These are phyloP conservation scores for Globisporangium spiculum DNA, from an alignment of 352 stramenopile species.

Conservation along the genomic window DNA sequence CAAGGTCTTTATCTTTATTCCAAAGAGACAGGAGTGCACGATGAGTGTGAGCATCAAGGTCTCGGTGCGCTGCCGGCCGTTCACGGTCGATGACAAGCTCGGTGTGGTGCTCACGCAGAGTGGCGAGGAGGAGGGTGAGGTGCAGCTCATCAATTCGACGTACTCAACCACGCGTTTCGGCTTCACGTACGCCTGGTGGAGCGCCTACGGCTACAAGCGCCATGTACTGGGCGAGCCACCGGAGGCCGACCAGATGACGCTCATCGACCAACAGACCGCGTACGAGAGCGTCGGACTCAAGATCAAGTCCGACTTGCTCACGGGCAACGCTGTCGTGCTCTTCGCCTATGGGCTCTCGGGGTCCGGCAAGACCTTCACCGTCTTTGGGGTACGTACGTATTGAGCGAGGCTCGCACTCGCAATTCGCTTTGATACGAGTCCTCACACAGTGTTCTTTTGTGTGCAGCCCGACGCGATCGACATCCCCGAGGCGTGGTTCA, in stretches of 20 bases:
- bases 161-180: slow-evolving; percentile 92
- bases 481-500: slow-evolving; percentile 93
- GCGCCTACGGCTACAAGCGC: slow-evolving; percentile 90
- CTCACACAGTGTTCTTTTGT: background rate
- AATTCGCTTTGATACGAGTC: background rate
- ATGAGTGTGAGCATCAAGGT: slow-evolving; percentile 92
- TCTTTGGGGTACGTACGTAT: slow-evolving; percentile 65
- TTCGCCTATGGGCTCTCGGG: slow-evolving; percentile 93
- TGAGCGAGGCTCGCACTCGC: background rate
- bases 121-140: slow-evolving; percentile 90
- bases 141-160: slow-evolving; percentile 91
- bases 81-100: slow-evolving; percentile 89
- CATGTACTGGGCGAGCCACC: slow-evolving; percentile 71
- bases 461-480: slow-evolving; percentile 86
- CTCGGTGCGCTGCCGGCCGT: slow-evolving; percentile 82
- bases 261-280: slow-evolving; percentile 90
- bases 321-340: slow-evolving; percentile 91
- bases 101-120: slow-evolving; percentile 91
- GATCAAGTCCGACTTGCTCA: slow-evolving; percentile 90
- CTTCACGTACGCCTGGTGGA: slow-evolving; percentile 94
- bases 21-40: background rate
- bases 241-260: slow-evolving; percentile 76
- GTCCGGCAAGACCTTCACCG: slow-evolving; percentile 93
- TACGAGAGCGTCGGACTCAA: slow-evolving; percentile 88
- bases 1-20: slow-evolving; percentile 30